Base-by-base conservation (phyloP, 1,284 basidiomycete genomes). In the Termitomyces sp. region DNA sequence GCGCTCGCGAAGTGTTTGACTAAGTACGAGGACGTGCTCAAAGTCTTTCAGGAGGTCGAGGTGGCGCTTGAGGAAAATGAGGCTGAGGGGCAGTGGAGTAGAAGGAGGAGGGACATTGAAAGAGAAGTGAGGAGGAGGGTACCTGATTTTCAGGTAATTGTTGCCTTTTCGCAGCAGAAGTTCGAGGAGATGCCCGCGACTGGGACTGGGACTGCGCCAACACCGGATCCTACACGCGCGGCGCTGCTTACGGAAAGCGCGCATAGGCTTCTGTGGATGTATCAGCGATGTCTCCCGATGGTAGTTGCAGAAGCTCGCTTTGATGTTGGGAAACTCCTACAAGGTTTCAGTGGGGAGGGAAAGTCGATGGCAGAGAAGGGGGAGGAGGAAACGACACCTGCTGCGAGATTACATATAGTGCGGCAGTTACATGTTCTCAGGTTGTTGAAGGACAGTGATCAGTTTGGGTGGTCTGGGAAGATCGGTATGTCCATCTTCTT, bases 61-160 rank as follows among this genome's bases (percentile, higher is more conserved):
- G 55, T 49, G 0, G 74, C 78, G 1, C 67, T 91, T 1, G 87
- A 84, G 59, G 88, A 90, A 61, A 76, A 78, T 30, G 73, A 78
- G 47, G 71, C 71, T 13, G 77, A 82, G 5, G 90, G 91, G 0
- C 79, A 84, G 42, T 95, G 92, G 92, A 68, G 70, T 14, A 76
- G 71, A 49, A 66, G 86, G 19, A 70, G 75, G 37, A 69, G 70
- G 19, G 90, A 93, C 57, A 63, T 94, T 4, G 86, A 88, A 64
- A 72, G 78, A 52, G 93, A 94, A 66, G 78, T 83, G n/a, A 77
- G 89, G 14, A 78, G 78, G 52, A 76, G 91, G 2, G 78, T 93
- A 0, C 93, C 93, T 0, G 92, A 94, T 42, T 86, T 93, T 53
- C 81, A 86, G 57, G 91, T 93, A 41, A 72, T 95, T 49, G 77